Evolutionary conservation across 352 stramenopile species (phyloP), one percentile per base, ranked within the genome.

Genomic region (Pythium utonaiense): DNA sequence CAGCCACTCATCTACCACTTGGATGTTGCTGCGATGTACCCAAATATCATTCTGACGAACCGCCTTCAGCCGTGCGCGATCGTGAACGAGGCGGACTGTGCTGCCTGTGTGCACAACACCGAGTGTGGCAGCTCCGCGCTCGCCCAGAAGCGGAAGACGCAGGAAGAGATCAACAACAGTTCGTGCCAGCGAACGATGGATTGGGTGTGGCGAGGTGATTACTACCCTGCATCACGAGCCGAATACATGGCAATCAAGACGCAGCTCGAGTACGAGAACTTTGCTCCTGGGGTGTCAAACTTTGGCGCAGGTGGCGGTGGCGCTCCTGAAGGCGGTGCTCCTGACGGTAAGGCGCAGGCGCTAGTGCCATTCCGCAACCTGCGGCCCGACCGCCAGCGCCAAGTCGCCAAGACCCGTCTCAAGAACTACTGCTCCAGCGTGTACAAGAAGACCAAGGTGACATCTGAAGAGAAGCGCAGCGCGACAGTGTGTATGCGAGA

Each of bases 41-140:
- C 97, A 8, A 99, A 99, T 67, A 99, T 99, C 64, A 99, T 99
- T 73, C 69, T 99, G 10, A 99, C 97, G 7, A 99, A 99, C 68
- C 93, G 98, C 2, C 75, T 99, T 38, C 97, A 99, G 77, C 97
- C 97, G 17, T 97, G 89, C 53, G 93, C 96, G 12, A 99, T 99
- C 61, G 96, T 99, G 16, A 89, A 97, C 60, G 90, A 98, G 65
- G 88, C 91, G 16, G 93, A 91, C 50, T 99, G 98, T 74, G 97
- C 97, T 4, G 83, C 94, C 5, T 99, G 98, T 63, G 84, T 97
- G 8, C 97, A 87, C 67, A 98, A 97, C 60, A 95, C 85, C 0
- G 77, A 90, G 30, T 94, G 84, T 44, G 80, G 79, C 34, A 71
- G 70, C 42, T 74, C 78, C 22, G 79, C 80, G 3, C 61, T 90